Percentiles rank a stretch among this genome's conserved stretches.
Conservation (phyloP, 345 rosid species). For the Carallia brachiata region DNA sequence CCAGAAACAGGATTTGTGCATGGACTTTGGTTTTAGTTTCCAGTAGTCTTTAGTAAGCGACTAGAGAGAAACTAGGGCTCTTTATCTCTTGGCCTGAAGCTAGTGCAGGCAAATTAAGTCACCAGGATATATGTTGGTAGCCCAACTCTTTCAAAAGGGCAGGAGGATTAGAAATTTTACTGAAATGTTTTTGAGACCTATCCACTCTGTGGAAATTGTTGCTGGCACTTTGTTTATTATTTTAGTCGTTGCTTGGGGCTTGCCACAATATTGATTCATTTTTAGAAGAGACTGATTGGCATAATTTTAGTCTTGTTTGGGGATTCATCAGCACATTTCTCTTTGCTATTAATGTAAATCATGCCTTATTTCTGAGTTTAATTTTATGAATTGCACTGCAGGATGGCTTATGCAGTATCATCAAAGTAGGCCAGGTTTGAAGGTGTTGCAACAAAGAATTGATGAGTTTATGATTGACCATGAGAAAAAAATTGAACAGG, state of each 20-base stretch:
- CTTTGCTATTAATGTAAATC: not conserved
- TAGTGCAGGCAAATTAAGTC: no score
- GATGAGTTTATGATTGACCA: slow-evolving; percentile 76
- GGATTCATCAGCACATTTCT: not conserved
- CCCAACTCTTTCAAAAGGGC: not conserved
- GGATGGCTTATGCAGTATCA: slow-evolving; percentile 78
- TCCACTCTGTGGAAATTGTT: no score
- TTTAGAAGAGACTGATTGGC: not conserved
- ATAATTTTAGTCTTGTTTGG: not conserved
- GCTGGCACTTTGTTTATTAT: not conserved
- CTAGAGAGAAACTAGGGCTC: no score
- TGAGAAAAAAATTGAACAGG: slow-evolving; percentile 78
- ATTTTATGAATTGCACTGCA: slow-evolving; percentile 32
- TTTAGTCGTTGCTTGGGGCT: not conserved
- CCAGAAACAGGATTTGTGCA: not conserved
- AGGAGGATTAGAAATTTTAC: no score
- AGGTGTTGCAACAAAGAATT: slow-evolving; percentile 66
- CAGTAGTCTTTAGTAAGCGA: no score
- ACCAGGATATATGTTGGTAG: not conserved
- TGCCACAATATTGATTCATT: not conserved
- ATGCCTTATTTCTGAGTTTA: slow-evolving; percentile 13
- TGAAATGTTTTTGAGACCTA: no score
- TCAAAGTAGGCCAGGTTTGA: slow-evolving; percentile 71
- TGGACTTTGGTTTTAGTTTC: not conserved
- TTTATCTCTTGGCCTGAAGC: no score